Conservation (phyloP, 495 filamentous ascomycete species). For the Jackrogersella multiformis region DNA sequence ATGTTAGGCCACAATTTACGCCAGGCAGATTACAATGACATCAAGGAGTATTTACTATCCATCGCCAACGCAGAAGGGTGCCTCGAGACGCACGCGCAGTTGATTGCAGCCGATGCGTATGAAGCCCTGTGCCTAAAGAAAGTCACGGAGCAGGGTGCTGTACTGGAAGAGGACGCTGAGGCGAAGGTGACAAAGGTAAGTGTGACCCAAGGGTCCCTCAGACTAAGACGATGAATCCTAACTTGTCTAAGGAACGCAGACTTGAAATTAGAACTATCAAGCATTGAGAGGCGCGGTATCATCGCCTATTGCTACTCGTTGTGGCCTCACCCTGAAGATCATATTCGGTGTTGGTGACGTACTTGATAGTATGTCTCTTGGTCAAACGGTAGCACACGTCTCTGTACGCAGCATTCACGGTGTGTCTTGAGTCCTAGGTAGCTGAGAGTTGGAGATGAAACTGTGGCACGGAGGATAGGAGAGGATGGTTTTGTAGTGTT, state of each 20-base stretch:
- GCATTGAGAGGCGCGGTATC: too few species aligned
- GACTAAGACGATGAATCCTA: not conserved
- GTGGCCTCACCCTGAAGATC: too few species aligned
- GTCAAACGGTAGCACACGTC: too few species aligned
- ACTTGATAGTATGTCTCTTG: too few species aligned
- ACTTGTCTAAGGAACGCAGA: not conserved
- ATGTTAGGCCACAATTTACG: not conserved
- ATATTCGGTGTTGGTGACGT: too few species aligned
- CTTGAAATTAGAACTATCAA: not conserved
- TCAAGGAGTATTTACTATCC: not conserved
- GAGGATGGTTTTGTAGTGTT: too few species aligned
- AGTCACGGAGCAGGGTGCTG: not conserved
- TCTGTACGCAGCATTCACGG: too few species aligned
- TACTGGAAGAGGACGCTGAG: not conserved
- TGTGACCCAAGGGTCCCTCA: not conserved
- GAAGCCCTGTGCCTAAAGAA: constrained; percentile 2
- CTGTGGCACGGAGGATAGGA: too few species aligned
- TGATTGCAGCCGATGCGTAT: constrained; percentile 3
- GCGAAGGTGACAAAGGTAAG: not conserved
- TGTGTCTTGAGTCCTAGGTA: too few species aligned
- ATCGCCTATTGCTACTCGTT: too few species aligned
- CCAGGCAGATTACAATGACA: not conserved
- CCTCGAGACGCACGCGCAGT: not conserved
- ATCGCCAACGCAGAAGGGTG: not conserved
- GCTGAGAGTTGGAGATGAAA: too few species aligned